Percentiles rank a stretch among this genome's conserved stretches.
These are phyloP conservation scores for Tolypocladium endophyticum DNA, from an alignment of 2,329 filamentous ascomycete genomes.

Conservation along the genomic window DNA sequence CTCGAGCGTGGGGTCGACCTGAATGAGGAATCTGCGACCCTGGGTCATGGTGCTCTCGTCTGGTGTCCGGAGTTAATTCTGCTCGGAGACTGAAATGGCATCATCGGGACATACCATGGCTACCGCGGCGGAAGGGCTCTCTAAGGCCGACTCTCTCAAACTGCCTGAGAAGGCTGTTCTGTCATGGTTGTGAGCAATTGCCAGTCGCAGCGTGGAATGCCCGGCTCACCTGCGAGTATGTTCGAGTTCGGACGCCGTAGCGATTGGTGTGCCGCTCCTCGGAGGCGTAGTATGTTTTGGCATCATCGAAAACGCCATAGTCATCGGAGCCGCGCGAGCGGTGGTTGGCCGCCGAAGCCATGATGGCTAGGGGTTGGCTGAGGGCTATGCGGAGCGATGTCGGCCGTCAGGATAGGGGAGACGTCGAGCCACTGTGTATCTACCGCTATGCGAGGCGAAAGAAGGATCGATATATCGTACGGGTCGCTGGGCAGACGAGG, in stretches of 20 bases:
- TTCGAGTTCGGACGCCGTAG: conserved; percentile 39
- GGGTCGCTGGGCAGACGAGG: not conserved
- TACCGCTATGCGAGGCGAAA: not conserved
- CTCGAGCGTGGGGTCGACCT: conserved; percentile 75
- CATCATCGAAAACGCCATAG: conserved; percentile 44
- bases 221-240: conserved; percentile 41
- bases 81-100: not conserved
- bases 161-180: conserved; percentile 45
- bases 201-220: not conserved
- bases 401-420: not conserved
- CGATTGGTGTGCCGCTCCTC: conserved; percentile 42
- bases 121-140: conserved; percentile 47
- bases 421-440: not conserved
- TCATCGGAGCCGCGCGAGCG: conserved; percentile 30
- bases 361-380: conserved; percentile 4
- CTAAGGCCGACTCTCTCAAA: conserved; percentile 40
- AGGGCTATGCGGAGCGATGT: not conserved
- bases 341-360: conserved; percentile 17
- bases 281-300: conserved; percentile 47
- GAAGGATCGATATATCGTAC: not conserved
- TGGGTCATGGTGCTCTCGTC: conserved; percentile 62
- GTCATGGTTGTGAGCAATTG: conserved; percentile 14
- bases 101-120: conserved; percentile 36
- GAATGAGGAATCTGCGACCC: conserved; percentile 68
- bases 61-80: conserved; percentile 21